Base-by-base conservation (phyloP, 345 rosid species). In the Salix dunnii region DNA sequence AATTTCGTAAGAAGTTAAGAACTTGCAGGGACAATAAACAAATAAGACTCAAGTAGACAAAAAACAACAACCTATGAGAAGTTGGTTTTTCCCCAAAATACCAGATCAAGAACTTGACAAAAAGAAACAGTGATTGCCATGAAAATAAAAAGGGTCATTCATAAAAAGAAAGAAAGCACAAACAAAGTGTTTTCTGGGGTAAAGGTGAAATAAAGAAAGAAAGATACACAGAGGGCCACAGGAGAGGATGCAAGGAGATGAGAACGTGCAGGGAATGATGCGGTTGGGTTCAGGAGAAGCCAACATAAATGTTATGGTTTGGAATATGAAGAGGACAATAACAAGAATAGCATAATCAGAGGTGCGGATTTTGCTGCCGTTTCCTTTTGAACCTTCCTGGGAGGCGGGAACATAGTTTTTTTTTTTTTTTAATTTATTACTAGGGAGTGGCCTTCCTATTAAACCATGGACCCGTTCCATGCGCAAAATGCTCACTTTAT, bases 271-370 rank as follows among this genome's bases (percentile, higher is more conserved):
- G 46, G 58, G 25, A 4, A 31, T 18, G 53, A 67, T 76, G 23
- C 36, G 73, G 73, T 76, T 72, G 27, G 60, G 51, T 38, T 73
- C 60, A 51, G 80, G 84, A 38, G 83, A 76, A 36, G 68, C 83
- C 78, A 40, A 40, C 43, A 10, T 9, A 40, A 40, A 40, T 11
- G 14, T 40, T 40, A 9, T 40, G 14, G 43, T 40, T 0, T 40
- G 43, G 13, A 2, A 40, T 40, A 40, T 40, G 43, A 40, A 40
- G 55, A 49, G 18, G 20, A 49, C 55, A 18, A 2, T 18, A 49
- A 49, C 55, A 49, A 49, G 7, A 49, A 49, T 21, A 49, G 55
- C 55, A 49, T 18, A 49, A 49, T 49, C 55, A 18, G 53, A 48
- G 55, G 55, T 18, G 55, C 18, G 55, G 55, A 18, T 49, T 49